Percentiles rank a stretch among this genome's conserved stretches.
These are phyloP conservation scores for Parascedosporium putredinis DNA, from an alignment of 2,329 filamentous ascomycete genomes.

Conservation along the genomic window DNA sequence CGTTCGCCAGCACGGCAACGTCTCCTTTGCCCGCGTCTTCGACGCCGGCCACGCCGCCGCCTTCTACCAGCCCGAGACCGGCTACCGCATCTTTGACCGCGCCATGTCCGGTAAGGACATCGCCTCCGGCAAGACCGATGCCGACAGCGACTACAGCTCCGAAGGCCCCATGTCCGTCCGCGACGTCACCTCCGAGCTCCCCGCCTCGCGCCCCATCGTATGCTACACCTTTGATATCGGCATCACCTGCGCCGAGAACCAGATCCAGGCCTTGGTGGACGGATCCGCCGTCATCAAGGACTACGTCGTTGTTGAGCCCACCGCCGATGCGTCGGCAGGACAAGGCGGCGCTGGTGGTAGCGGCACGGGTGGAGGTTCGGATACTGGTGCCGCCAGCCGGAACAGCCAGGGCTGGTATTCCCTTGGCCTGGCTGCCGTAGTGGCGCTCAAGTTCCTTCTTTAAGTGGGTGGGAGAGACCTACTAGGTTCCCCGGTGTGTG, in stretches of 20 bases:
- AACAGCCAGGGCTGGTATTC: no score
- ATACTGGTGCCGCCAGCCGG: not conserved
- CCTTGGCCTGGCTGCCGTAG: no score
- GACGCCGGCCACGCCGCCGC: conserved; percentile 55
- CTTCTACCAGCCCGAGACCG: conserved; percentile 49
- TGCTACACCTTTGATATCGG: not conserved
- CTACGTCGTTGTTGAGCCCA: conserved; percentile 21
- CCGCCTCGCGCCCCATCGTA: not conserved
- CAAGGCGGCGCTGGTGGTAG: not conserved
- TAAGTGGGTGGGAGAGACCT: no score
- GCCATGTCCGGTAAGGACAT: conserved; percentile 46
- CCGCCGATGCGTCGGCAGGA: no score
- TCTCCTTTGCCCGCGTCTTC: conserved; percentile 57
- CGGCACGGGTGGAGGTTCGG: not conserved
- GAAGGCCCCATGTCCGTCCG: not conserved
- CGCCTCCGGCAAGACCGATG: conserved; percentile 41
- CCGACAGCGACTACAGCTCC: conserved; percentile 27
- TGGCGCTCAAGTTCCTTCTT: no score
- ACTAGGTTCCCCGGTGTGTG: no score
- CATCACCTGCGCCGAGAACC: not conserved
- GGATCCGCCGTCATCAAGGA: conserved; percentile 1
- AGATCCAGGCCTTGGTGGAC: conserved; percentile 3
- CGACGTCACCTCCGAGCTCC: not conserved
- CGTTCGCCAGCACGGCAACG: conserved; percentile 67
- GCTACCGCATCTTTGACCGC: conserved; percentile 49